Conservation (phyloP, 176 grass and related monocot species). For the barley (Hordeum vulgare) region MorexV3_pseudomolecules_assembly NC_058521.1:569840872-569841371, state of each 20-base stretch:
- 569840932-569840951: conserved; percentile 79
- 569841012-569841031: not conserved
- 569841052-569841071: not conserved
- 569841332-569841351: not conserved
- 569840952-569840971: conserved; percentile 46
- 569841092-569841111: not conserved
- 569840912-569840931: conserved; percentile 90
- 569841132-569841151: not conserved
- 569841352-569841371: not conserved
- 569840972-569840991: conserved; percentile 11
- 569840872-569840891: conserved; percentile 90
- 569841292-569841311: not conserved
- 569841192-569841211: not conserved
- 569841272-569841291: conserved; percentile 80
- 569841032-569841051: not conserved
- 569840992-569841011: not conserved
- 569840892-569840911: conserved; percentile 74
- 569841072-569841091: not conserved
- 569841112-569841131: not conserved
- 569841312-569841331: not conserved
- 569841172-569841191: not conserved
- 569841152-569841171: not conserved
- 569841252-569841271: conserved; percentile 75
- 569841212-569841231: not conserved
- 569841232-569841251: conserved; percentile 58